Base-by-base conservation (phyloP, 768 basidiomycete genomes). In the Rubroboletus satanas region DNA sequence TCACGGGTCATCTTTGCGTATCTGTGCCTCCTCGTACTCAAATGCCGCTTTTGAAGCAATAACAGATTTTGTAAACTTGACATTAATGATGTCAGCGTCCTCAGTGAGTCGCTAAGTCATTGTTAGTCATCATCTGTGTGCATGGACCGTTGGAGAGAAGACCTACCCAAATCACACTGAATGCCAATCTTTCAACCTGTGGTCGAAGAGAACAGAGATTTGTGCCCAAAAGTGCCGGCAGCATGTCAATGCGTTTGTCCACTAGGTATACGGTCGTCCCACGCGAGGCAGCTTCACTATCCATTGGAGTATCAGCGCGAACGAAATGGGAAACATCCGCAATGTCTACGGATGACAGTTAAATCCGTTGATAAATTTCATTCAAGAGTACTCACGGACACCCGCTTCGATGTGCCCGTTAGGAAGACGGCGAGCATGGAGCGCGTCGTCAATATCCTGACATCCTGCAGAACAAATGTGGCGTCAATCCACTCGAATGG, bases 251-350 rank as follows among this genome's bases (percentile, higher is more conserved):
- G 33, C 96, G 90, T 71, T 95, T 96, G 77, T 99, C 96, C 6
- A 98, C 96, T 2, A 99, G 83, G 69, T 98, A 99, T 1, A 99
- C 96, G 0, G 96, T 98, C 5, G 96, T 98, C 5, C 96, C 96
- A 56, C 96, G 79, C 17, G 93, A 82, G n/a, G 94, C 91, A 21
- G 96, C 96, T 70, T 99, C 96, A 42, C 75, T 85, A 62, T 99
- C 96, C 93, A 99, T 98, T 0, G 95, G 84, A 39, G 89, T 99
- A 63, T 95, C 92, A 2, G 94, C 78, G 50, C 81, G 84, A 1
- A 99, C 96, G 61, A 99, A 99, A 70, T 98, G 85, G 7, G 96
- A 97, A 2, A 99, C 96, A 66, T 99, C 97, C 54, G 96, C 96
- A 59, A 99, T 99, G 67, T 99, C 95, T 98, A 63, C 3, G 37